Evolutionary conservation across 2,329 filamentous ascomycete species (phyloP).

Genomic region (Grosmannia huntii): DNA sequence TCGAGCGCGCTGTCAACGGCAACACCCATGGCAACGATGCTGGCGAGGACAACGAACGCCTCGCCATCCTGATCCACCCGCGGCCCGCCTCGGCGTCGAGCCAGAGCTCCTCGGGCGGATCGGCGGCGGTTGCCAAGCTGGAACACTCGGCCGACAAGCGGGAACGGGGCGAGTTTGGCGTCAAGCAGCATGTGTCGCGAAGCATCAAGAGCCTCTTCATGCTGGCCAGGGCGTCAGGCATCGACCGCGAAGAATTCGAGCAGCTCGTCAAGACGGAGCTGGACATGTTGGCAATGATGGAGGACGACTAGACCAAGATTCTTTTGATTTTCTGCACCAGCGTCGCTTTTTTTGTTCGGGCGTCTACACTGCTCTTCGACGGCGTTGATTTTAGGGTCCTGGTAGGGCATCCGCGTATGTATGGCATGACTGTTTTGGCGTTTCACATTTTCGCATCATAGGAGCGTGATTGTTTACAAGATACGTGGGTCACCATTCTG

Average conservation of each 20-base stretch:
- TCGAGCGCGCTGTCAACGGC: slow-evolving; percentile 18
- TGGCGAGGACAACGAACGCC: slow-evolving; percentile 23
- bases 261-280: slow-evolving; percentile 58
- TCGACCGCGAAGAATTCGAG: slow-evolving; percentile 64
- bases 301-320: slow-evolving; percentile 29
- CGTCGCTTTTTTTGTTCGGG: neutral
- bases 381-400: neutral
- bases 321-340: neutral
- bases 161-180: slow-evolving; percentile 55
- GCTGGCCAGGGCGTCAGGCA: slow-evolving; percentile 56
- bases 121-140: slow-evolving; percentile 46
- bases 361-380: neutral
- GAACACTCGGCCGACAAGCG: slow-evolving; percentile 42
- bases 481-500: too few relatives aligned
- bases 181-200: slow-evolving; percentile 68
- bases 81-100: slow-evolving; percentile 45
- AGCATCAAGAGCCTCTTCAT: slow-evolving; percentile 66
- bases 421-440: neutral
- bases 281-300: slow-evolving; percentile 55
- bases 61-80: slow-evolving; percentile 35
- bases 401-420: neutral
- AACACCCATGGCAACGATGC: slow-evolving; percentile 32
- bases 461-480: too few relatives aligned
- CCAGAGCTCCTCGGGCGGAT: slow-evolving; percentile 35
- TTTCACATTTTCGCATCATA: neutral